Conservation (phyloP, 345 rosid genomes). For the Durio zibethinus region DNA sequence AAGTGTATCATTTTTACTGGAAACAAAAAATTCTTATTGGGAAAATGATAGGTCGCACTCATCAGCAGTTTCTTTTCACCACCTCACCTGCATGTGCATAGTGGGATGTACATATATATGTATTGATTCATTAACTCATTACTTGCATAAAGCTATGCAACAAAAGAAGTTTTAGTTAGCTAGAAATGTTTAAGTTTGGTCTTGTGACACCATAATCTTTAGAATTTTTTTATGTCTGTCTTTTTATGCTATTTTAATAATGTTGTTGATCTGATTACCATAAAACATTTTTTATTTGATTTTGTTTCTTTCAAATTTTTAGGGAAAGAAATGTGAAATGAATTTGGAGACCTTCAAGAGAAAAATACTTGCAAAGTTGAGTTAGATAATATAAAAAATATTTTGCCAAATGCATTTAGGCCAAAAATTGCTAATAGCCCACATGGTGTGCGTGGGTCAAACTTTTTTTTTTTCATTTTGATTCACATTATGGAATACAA, state of each 20-base stretch:
- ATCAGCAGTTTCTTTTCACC: background rate
- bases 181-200: slow-evolving; percentile 1
- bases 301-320: background rate
- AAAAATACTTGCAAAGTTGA: background rate
- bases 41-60: background rate
- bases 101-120: background rate
- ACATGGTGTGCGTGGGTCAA: no score
- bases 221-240: background rate
- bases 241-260: background rate
- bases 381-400: background rate
- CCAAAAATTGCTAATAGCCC: no score
- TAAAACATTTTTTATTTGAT: background rate
- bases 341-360: background rate
- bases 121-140: background rate
- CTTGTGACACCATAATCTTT: slow-evolving; percentile 1
- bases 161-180: background rate
- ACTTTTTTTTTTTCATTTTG: no score
- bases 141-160: background rate
- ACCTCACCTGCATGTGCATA: background rate
- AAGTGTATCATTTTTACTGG: background rate
- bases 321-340: background rate
- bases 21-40: background rate
- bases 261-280: background rate
- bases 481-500: no score
- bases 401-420: no score